Conservation (phyloP, 2,329 filamentous ascomycete species). For the Pseudogymnoascus sp. region DNA sequence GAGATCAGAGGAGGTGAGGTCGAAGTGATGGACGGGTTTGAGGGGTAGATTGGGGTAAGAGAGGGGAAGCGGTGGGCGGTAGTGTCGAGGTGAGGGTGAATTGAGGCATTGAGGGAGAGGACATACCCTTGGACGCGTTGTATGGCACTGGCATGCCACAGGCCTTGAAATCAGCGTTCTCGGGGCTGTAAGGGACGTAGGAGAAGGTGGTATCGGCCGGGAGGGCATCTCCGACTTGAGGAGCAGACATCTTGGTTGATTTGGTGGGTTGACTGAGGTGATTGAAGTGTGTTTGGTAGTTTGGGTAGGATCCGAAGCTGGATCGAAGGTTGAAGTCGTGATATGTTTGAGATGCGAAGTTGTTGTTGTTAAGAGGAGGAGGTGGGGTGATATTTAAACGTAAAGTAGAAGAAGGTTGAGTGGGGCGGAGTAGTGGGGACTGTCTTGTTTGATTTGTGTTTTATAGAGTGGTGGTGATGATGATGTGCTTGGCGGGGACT, state of each 20-base stretch:
- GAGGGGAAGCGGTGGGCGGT: background rate
- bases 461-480: background rate
- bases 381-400: background rate
- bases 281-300: background rate
- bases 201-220: slow-evolving; percentile 74
- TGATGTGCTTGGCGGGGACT: slow-evolving; percentile 5
- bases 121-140: slow-evolving; percentile 65
- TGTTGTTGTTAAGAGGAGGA: background rate
- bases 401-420: background rate
- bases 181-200: slow-evolving; percentile 69
- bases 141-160: slow-evolving; percentile 74
- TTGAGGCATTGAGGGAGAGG: background rate
- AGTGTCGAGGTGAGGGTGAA: background rate
- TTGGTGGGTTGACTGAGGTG: background rate
- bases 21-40: slow-evolving; percentile 2
- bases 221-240: slow-evolving; percentile 77
- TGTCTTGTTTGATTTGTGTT: slow-evolving; percentile 1
- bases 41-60: background rate
- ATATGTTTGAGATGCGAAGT: slow-evolving; percentile 18
- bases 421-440: background rate
- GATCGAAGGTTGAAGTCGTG: background rate
- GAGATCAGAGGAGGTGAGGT: background rate
- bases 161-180: slow-evolving; percentile 58
- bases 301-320: background rate
- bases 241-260: slow-evolving; percentile 44